Percentiles rank a stretch among this genome's conserved stretches.
Evolutionary conservation across 202 grass and related monocot genomes (phyloP).

Genomic region (Elaeis oleifera): DNA sequence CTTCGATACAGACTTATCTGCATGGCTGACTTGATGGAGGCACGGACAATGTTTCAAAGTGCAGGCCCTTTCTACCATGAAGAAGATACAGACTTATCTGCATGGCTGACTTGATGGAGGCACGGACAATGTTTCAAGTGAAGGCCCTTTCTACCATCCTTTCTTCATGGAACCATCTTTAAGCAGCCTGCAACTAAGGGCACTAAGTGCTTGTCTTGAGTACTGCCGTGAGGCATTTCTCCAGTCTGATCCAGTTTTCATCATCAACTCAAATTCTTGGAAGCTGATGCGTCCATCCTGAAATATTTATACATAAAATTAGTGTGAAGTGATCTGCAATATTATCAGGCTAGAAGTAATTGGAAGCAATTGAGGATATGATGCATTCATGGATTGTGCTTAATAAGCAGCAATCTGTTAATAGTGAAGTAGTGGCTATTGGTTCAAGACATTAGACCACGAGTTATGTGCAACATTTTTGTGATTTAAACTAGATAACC

Average conservation of each 20-base stretch:
- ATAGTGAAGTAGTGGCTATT: no score
- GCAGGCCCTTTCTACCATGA: conserved; percentile 2
- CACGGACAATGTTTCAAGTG: conserved; percentile 6
- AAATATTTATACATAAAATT: conserved; percentile 33
- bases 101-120: no score
- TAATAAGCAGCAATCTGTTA: no score
- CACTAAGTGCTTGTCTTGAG: conserved; percentile 47
- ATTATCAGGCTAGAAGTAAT: no score
- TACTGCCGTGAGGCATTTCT: conserved; percentile 62
- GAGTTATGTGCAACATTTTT: no score
- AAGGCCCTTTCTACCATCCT: conserved; percentile 1
- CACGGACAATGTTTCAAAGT: conserved; percentile 3
- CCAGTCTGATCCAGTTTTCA: conserved; percentile 84
- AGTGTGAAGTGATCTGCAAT: background rate
- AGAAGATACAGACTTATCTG: no score
- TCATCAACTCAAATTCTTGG: conserved; percentile 80
- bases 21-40: no score
- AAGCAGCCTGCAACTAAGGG: conserved; percentile 59
- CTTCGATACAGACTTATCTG: no score
- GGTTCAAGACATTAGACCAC: no score
- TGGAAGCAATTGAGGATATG: no score
- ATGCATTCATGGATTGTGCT: no score
- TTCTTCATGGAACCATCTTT: conserved; percentile 20
- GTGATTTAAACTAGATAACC: no score
- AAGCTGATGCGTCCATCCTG: conserved; percentile 93